Conservation (phyloP, 495 filamentous ascomycete species). For the Neurospora africana region DNA sequence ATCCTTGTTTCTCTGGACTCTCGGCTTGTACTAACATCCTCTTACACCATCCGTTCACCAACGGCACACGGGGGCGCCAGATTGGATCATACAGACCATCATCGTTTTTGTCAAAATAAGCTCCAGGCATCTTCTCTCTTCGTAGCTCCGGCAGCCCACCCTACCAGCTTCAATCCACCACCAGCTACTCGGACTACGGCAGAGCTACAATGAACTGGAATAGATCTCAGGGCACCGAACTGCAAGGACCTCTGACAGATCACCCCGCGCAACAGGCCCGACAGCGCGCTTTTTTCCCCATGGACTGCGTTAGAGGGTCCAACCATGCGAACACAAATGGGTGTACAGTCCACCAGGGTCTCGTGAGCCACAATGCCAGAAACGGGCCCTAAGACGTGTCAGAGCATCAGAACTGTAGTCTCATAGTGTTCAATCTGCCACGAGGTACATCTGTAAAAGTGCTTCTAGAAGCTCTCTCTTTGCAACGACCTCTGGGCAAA, state of each 20-base stretch:
- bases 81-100: not conserved
- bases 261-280: not conserved
- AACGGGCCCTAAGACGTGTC: not conserved
- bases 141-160: not conserved
- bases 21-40: not conserved
- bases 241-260: not conserved
- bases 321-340: not conserved
- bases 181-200: not conserved
- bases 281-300: not conserved
- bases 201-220: not conserved
- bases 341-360: not conserved
- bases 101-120: not conserved
- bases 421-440: not conserved
- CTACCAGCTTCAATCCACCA: not conserved
- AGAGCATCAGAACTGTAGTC: not conserved
- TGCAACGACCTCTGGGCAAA: not conserved
- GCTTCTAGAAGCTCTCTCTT: not conserved
- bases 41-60: not conserved
- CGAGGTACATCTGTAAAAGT: not conserved
- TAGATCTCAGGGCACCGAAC: not conserved
- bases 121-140: not conserved
- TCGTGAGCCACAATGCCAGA: not conserved
- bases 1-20: not conserved
- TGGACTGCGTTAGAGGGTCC: not conserved
- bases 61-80: not conserved